Evolutionary conservation across 345 rosid genomes (phyloP).

Genomic region (Raphanus sativus): DNA sequence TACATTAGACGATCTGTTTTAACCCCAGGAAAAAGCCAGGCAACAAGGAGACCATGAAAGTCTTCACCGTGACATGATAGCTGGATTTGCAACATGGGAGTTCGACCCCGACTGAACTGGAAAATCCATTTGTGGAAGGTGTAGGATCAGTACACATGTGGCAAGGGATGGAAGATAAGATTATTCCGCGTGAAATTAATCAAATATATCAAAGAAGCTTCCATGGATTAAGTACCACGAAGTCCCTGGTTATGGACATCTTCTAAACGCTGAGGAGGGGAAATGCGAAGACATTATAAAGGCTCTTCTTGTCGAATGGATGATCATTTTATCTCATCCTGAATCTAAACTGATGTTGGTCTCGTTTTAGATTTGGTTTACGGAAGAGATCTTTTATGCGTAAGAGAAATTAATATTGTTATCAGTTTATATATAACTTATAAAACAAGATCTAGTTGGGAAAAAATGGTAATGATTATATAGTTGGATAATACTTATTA

Average conservation of each 20-base stretch:
- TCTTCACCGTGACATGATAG: slow-evolving; percentile 60
- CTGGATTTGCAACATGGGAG: slow-evolving; percentile 70
- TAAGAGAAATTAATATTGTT: background rate
- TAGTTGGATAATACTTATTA: too few relatives aligned
- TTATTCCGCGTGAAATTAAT: slow-evolving; percentile 52
- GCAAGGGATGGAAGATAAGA: slow-evolving; percentile 70
- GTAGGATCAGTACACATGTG: slow-evolving; percentile 71
- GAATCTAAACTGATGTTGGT: background rate
- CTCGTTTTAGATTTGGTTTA: background rate
- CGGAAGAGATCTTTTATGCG: background rate
- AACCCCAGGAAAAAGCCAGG: slow-evolving; percentile 45
- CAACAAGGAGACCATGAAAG: slow-evolving; percentile 78
- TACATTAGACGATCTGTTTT: background rate
- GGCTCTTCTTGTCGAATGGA: slow-evolving; percentile 46
- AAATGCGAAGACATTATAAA: slow-evolving; percentile 52
- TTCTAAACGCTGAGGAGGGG: slow-evolving; percentile 40
- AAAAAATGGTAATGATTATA: too few relatives aligned
- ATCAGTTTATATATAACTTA: background rate
- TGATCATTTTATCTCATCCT: background rate
- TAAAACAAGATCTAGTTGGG: too few relatives aligned
- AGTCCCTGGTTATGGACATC: slow-evolving; percentile 62
- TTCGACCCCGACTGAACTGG: slow-evolving; percentile 65
- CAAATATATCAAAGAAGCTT: slow-evolving; percentile 51
- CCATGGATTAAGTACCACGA: slow-evolving; percentile 83
- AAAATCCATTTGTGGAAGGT: slow-evolving; percentile 56